Evolutionary conservation across 805 yeast species (phyloP).

Genomic region (Scheffersomyces spartinae): DNA sequence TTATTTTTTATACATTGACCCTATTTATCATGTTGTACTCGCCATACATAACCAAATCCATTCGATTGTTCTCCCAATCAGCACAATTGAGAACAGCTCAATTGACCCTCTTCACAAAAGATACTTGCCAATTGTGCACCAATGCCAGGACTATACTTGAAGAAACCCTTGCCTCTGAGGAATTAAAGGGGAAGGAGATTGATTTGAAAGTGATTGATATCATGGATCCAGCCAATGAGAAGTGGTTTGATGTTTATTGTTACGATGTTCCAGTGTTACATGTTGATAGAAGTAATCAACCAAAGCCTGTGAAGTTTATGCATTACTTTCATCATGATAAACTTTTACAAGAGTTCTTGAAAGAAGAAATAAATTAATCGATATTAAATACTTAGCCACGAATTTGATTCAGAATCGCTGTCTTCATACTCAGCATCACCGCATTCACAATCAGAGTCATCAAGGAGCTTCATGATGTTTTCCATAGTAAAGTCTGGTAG

Average conservation of each 20-base stretch:
- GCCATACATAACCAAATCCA: too few species aligned
- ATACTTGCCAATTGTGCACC: constrained; percentile 57
- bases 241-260: constrained; percentile 55
- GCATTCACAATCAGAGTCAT: too few species aligned
- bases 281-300: constrained; percentile 37
- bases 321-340: constrained; percentile 51
- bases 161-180: constrained; percentile 24
- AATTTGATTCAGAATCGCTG: too few species aligned
- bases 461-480: too few species aligned
- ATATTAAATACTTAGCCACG: too few species aligned
- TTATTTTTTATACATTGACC: too few species aligned
- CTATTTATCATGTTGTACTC: too few species aligned
- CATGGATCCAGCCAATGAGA: constrained; percentile 41
- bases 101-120: constrained; percentile 57
- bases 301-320: constrained; percentile 49
- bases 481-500: too few species aligned
- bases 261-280: constrained; percentile 75
- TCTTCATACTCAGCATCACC: too few species aligned
- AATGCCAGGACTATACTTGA: constrained; percentile 46
- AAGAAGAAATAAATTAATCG: too few species aligned
- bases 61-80: too few species aligned
- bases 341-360: constrained; percentile 38
- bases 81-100: too few species aligned
- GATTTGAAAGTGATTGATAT: constrained; percentile 42
- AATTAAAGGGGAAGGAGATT: constrained; percentile 13